Evolutionary conservation across 371 early-diverging fungal species (phyloP).

Genomic region (Batkoa obscura): DNA sequence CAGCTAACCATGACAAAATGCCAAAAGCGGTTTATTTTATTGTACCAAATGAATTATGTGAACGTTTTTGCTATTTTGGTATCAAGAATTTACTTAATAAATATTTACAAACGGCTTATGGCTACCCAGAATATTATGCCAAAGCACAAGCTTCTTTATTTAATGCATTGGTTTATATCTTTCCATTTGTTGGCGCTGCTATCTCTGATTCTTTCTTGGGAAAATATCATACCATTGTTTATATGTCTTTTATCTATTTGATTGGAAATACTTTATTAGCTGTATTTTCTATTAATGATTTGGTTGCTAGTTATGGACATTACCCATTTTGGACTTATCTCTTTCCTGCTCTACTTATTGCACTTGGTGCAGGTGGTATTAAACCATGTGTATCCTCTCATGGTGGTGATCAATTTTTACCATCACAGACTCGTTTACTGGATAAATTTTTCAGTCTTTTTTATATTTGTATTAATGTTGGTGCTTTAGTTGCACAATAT

Average conservation of each 20-base stretch:
- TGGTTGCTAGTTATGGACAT: not conserved
- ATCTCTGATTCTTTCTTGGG: constrained; percentile 40
- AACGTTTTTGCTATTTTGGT: constrained; percentile 10
- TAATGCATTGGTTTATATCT: constrained; percentile 32
- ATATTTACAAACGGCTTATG: constrained; percentile 12
- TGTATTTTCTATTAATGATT: constrained; percentile 2
- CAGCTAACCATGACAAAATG: constrained; percentile 1
- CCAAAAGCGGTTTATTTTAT: constrained; percentile 12
- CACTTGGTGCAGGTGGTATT: not conserved
- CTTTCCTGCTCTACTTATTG: not conserved
- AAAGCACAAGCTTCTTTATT: constrained; percentile 21
- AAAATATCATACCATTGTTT: constrained; percentile 42
- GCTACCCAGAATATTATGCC: constrained; percentile 8
- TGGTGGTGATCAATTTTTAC: constrained; percentile 23
- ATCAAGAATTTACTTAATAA: constrained; percentile 3
- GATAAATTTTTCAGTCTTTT: constrained; percentile 1
- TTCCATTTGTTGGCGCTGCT: constrained; percentile 39
- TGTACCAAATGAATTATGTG: constrained; percentile 10
- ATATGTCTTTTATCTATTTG: constrained; percentile 2
- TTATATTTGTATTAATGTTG: constrained; percentile 1
- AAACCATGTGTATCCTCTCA: constrained; percentile 18
- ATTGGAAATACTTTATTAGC: not conserved
- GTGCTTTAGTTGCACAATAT: not conserved
- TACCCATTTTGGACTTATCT: not conserved
- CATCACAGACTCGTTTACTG: not conserved